phyloP scores from a whole-genome alignment of 176 grass and related monocot species.

The Zea luxurians region DNA sequence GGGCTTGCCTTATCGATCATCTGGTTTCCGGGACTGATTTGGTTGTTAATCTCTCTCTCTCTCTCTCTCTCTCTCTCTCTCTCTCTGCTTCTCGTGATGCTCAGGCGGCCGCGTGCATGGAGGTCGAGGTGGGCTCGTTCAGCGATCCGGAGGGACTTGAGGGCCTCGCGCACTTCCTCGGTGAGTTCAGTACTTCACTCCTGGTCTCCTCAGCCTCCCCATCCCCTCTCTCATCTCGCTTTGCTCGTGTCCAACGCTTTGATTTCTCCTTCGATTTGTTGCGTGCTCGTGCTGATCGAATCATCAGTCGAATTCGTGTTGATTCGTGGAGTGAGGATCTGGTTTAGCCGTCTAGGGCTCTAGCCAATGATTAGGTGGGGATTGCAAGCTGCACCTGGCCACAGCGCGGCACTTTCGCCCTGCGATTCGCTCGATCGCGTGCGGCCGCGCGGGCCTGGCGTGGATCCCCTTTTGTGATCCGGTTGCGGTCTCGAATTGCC shows the following conservation, averaged over 20 bases:
- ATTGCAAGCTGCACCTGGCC: not conserved
- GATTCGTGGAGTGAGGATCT: conserved; percentile 25
- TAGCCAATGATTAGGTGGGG: conserved; percentile 12
- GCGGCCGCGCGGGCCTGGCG: too few relatives aligned
- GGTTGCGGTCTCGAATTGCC: conserved; percentile 17
- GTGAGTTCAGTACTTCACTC: conserved; percentile 38
- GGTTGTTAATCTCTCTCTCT: not conserved
- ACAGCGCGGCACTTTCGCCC: not conserved
- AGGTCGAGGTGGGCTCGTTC: conserved; percentile 81
- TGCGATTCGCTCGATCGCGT: not conserved
- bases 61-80: not conserved
- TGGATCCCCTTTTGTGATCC: conserved; percentile 33
- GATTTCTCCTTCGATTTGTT: conserved; percentile 15
- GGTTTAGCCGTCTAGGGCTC: not conserved
- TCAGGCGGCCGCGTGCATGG: conserved; percentile 87
- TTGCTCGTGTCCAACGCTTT: not conserved
- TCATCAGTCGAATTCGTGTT: conserved; percentile 14
- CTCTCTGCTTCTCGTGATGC: conserved; percentile 13
- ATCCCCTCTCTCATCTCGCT: not conserved
- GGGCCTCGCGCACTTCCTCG: conserved; percentile 96
- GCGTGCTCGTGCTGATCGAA: conserved; percentile 16
- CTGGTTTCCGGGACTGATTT: not conserved
- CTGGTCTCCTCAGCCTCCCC: not conserved
- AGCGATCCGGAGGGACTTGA: conserved; percentile 85
- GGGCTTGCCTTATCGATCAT: not conserved